Evolutionary conservation across 2,329 filamentous ascomycete species (phyloP).

Genomic region (Ophiostoma himal-ulmi): DNA sequence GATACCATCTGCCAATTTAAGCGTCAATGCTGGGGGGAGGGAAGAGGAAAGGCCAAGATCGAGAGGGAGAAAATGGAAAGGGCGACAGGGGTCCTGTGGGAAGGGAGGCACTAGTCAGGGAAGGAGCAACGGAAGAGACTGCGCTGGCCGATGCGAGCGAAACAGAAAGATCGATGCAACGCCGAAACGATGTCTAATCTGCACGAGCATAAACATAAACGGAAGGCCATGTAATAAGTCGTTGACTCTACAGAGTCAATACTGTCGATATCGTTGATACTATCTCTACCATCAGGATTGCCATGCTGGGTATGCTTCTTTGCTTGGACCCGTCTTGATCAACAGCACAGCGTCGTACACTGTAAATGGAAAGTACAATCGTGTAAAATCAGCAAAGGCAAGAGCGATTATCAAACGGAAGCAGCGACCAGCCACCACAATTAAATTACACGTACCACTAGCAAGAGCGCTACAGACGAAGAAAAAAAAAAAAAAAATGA

Average conservation of each 20-base stretch:
- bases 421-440: neutral
- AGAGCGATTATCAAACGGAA: slow-evolving; percentile 2
- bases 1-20: slow-evolving; percentile 6
- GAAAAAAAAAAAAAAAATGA: neutral
- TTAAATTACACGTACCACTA: neutral
- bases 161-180: neutral
- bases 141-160: neutral
- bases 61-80: neutral
- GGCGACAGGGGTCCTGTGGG: slow-evolving; percentile 7
- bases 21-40: slow-evolving; percentile 1
- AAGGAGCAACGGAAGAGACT: slow-evolving; percentile 2
- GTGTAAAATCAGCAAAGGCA: neutral
- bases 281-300: neutral
- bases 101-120: slow-evolving; percentile 5
- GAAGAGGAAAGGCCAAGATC: neutral
- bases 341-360: neutral
- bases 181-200: neutral
- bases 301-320: neutral
- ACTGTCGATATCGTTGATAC: neutral
- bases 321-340: neutral
- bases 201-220: neutral
- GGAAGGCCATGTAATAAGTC: neutral
- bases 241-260: neutral
- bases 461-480: neutral
- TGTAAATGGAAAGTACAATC: neutral